A percentile compares a stretch with the other conserved stretches of the same genome.
Evolutionary conservation across 257 asterid genomes (phyloP).

Genomic region (Solanum paucissectum): DNA sequence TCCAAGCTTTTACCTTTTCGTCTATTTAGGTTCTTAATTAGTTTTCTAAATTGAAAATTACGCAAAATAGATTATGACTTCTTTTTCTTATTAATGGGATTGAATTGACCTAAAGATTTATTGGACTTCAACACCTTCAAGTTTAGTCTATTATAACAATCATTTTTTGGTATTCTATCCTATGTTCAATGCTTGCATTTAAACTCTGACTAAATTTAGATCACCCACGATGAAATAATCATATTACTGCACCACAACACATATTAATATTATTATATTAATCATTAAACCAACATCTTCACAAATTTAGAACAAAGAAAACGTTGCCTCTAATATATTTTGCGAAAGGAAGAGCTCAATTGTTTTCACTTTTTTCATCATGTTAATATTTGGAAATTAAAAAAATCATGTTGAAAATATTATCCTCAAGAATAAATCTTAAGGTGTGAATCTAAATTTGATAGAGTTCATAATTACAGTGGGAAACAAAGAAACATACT

Average conservation of each 20-base stretch:
- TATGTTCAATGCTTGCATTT: too few species aligned
- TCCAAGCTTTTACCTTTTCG: neutral
- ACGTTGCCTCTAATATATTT: neutral
- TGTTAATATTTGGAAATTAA: neutral
- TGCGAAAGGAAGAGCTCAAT: neutral
- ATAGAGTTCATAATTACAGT: too few species aligned
- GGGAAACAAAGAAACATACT: neutral
- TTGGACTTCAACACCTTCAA: neutral
- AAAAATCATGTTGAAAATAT: neutral
- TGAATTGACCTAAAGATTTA: neutral
- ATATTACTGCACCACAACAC: too few species aligned
- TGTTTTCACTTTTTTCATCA: neutral
- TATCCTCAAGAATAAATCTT: neutral
- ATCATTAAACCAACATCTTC: neutral
- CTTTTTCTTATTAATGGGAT: neutral
- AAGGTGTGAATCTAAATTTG: too few species aligned
- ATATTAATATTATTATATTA: neutral
- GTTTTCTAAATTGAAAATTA: neutral
- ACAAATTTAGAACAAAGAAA: neutral
- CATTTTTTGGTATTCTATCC: too few species aligned
- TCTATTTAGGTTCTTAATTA: neutral
- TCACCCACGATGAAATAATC: neutral
- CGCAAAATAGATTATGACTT: neutral
- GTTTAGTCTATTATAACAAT: neutral
- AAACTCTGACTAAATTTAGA: too few species aligned